Evolutionary conservation across 257 asterid species (phyloP), one percentile per base, ranked within the genome.

Genomic region (Sherardia arvensis): DNA sequence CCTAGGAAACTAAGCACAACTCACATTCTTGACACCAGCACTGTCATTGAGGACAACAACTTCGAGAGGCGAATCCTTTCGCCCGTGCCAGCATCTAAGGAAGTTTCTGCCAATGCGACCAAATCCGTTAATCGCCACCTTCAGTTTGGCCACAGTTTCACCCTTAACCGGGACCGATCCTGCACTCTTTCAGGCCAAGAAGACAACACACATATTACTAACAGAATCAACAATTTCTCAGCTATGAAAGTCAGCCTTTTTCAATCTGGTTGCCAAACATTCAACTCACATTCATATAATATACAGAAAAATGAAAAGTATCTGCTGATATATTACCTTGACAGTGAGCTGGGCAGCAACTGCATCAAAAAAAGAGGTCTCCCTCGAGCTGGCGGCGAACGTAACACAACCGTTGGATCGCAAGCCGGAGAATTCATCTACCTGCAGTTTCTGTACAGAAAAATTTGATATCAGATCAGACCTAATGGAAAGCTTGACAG

Each of bases 11-110:
- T 15, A 11, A 69, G 0, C 53, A 25, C 14, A 21, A 67, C 94
- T 69, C 80, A 88, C 96, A 29, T 86, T 91, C 78, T 86, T 91
- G 23, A 91, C 98, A 80, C 98, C 95, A 0, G 91, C 96, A 61
- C 96, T 91, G 87, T 91, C 96, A 30, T 91, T 91, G 70, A 88
- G 84, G 17, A 85, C 90, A 26, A 91, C 56, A 15, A 91, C 98
- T 2, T 91, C 98, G 4, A 88, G 86, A n/a, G 96, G 98, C 23
- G 98, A 88, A 64, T 87, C 85, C 71, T 87, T 79, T 38, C 95
- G 86, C 7, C 96, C 98, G 45, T 91, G 98, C 96, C 98, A 91
- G 83, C 96, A 91, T 14, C 95, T 86, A 34, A 90, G 95, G 78
- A 90, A 90, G 95, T 91, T 91, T 76, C 98, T 74, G 4, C 98